A percentile compares a stretch with the other conserved stretches of the same genome.
These are phyloP conservation scores for Hypomontagnella submonticulosa DNA, from an alignment of 495 filamentous ascomycete genomes.

Conservation along the genomic window DNA sequence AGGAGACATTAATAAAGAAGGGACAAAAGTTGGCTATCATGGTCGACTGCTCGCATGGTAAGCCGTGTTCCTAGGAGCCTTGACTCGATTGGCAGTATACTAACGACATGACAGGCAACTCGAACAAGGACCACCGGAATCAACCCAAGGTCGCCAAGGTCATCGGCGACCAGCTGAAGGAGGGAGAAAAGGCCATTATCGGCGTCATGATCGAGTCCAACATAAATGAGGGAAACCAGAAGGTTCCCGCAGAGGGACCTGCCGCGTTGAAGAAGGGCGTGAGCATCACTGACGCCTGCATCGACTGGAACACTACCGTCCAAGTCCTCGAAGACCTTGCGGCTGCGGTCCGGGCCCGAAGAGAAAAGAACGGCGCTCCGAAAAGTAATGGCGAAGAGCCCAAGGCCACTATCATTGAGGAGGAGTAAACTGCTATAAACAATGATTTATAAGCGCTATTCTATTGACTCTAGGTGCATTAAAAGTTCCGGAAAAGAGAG, in stretches of 20 bases:
- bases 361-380: constrained; percentile 56
- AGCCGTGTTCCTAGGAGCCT: constrained; percentile 25
- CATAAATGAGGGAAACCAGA: constrained; percentile 95
- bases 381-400: constrained; percentile 44
- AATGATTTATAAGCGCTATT: neutral
- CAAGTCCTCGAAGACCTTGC: constrained; percentile 87
- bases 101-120: constrained; percentile 65
- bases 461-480: neutral
- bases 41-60: constrained; percentile 97
- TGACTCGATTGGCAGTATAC: constrained; percentile 5
- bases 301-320: constrained; percentile 91
- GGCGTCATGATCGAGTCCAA: constrained; percentile 99
- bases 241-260: constrained; percentile 86
- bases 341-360: constrained; percentile 79
- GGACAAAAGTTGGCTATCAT: constrained; percentile 89
- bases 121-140: constrained; percentile 81
- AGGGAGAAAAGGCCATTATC: constrained; percentile 88
- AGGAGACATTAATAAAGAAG: constrained; percentile 85
- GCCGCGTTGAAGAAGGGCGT: constrained; percentile 87
- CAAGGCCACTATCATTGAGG: constrained; percentile 55
- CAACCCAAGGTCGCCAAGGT: constrained; percentile 90
- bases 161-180: constrained; percentile 84
- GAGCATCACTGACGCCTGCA: constrained; percentile 97
- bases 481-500: constrained; percentile 1
- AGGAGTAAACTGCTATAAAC: constrained; percentile 49